Conservation (phyloP, 495 filamentous ascomycete genomes). For the Penicillium simplicissimum region DNA sequence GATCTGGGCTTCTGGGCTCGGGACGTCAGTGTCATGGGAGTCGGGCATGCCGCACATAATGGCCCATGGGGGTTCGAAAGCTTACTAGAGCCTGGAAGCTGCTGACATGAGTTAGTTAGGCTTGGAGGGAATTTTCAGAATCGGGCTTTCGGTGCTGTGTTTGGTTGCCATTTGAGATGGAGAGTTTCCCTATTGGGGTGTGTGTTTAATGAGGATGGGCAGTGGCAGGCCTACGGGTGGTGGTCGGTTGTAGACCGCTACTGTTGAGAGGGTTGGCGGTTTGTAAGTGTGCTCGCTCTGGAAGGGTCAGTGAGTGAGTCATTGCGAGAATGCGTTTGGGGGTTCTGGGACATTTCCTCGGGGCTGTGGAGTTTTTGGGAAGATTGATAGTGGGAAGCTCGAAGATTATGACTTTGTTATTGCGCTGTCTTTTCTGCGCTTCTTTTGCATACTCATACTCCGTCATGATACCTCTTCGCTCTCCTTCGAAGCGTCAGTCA, state of each 20-base stretch:
- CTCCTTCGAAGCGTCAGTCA: too few relatives aligned
- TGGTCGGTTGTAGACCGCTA: conserved; percentile 4
- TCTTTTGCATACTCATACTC: neutral
- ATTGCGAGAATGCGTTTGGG: neutral
- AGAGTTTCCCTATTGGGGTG: neutral
- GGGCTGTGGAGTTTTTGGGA: neutral
- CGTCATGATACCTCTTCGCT: too few relatives aligned
- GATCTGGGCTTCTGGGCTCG: neutral
- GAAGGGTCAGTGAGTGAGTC: neutral
- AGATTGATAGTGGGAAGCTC: neutral
- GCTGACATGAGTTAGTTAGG: neutral
- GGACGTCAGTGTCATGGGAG: neutral
- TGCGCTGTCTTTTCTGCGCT: neutral
- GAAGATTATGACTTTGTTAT: neutral
- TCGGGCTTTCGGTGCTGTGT: neutral
- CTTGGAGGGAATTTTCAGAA: neutral
- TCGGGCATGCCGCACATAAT: neutral
- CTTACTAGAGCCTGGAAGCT: neutral
- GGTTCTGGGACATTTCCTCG: neutral
- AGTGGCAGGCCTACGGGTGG: neutral
- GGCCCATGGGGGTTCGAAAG: neutral
- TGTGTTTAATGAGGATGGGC: neutral
- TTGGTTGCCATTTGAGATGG: neutral
- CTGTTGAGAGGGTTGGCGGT: neutral
- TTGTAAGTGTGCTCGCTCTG: neutral